Conservation (phyloP, 2,329 filamentous ascomycete species). For the Sclerotinia borealis region DNA sequence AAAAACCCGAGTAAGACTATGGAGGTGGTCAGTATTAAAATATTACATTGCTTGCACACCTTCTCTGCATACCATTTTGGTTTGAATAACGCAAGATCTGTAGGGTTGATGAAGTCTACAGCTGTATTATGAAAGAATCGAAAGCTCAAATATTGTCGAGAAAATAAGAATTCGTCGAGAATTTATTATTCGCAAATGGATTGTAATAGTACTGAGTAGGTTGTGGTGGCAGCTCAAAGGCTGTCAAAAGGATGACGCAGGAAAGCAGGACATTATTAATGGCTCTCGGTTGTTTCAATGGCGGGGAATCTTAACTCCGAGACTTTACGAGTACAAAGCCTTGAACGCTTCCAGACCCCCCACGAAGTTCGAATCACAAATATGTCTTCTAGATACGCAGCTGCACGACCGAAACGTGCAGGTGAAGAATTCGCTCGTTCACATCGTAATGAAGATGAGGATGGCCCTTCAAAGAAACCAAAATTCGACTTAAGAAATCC, state of each 20-base stretch:
- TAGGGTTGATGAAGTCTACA: not conserved
- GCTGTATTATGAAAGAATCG: not conserved
- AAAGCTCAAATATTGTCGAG: not conserved
- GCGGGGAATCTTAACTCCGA: slow-evolving; percentile 11
- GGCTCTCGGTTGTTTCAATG: not conserved
- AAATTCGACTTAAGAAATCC: slow-evolving; percentile 95
- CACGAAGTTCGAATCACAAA: slow-evolving; percentile 33
- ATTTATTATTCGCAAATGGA: not conserved
- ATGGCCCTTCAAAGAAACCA: slow-evolving; percentile 61
- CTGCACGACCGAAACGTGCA: slow-evolving; percentile 74
- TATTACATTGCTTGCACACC: not conserved
- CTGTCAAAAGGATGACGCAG: slow-evolving; percentile 13
- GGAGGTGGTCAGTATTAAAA: slow-evolving; percentile 15
- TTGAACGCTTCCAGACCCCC: not conserved
- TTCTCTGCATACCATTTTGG: slow-evolving; percentile 21
- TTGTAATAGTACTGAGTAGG: not conserved
- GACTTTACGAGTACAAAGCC: not conserved
- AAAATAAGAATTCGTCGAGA: not conserved
- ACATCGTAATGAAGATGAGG: slow-evolving; percentile 53
- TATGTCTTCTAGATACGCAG: slow-evolving; percentile 50
- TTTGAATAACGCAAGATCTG: not conserved
- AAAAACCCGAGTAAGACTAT: slow-evolving; percentile 27
- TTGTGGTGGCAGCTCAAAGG: not conserved
- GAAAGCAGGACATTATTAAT: no score
- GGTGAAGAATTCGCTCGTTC: slow-evolving; percentile 75